A percentile compares a stretch with the other conserved stretches of the same genome.
These are phyloP conservation scores for Saccharomyces hybrid DNA, from an alignment of 1,139 yeast genomes.

Conservation along the genomic window DNA sequence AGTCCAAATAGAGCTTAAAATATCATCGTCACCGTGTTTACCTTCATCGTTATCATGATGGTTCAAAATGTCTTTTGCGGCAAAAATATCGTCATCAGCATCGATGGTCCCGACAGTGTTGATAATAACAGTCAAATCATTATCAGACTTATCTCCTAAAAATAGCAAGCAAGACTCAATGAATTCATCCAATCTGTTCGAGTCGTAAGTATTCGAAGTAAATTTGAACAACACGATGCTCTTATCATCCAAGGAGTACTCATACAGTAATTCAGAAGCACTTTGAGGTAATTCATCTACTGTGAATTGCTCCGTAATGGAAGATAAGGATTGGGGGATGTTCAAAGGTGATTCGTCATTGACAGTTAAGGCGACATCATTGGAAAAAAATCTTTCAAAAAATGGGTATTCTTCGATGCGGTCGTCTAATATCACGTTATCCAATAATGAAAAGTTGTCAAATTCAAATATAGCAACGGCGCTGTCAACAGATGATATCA, in stretches of 20 bases:
- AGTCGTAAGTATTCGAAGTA: conserved; percentile 16
- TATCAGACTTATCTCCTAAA: conserved; percentile 18
- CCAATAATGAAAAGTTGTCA: conserved; percentile 14
- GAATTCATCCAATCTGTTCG: conserved; percentile 20
- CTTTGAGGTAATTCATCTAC: conserved; percentile 15
- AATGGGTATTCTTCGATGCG: conserved; percentile 10
- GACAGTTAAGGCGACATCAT: conserved; percentile 11
- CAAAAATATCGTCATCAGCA: conserved; percentile 4
- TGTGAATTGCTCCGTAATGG: conserved; percentile 7
- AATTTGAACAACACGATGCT: conserved; percentile 21
- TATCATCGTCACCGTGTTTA: conserved; percentile 14
- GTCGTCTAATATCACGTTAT: conserved; percentile 7
- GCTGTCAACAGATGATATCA: conserved; percentile 4
- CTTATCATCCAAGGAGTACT: conserved; percentile 13
- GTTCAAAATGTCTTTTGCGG: not conserved
- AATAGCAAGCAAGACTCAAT: conserved; percentile 18
- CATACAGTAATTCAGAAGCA: conserved; percentile 17
- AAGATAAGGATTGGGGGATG: not conserved
- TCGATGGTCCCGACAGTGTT: conserved; percentile 7
- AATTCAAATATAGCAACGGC: conserved; percentile 20
- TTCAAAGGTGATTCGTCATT: conserved; percentile 8
- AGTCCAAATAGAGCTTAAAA: conserved; percentile 29
- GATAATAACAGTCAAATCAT: conserved; percentile 16
- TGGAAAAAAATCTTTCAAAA: conserved; percentile 15
- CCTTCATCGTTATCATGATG: conserved; percentile 1